Evolutionary conservation across 73 alveolate genomes (phyloP).

Genomic region (Tetrahymena malaccensis): DNA sequence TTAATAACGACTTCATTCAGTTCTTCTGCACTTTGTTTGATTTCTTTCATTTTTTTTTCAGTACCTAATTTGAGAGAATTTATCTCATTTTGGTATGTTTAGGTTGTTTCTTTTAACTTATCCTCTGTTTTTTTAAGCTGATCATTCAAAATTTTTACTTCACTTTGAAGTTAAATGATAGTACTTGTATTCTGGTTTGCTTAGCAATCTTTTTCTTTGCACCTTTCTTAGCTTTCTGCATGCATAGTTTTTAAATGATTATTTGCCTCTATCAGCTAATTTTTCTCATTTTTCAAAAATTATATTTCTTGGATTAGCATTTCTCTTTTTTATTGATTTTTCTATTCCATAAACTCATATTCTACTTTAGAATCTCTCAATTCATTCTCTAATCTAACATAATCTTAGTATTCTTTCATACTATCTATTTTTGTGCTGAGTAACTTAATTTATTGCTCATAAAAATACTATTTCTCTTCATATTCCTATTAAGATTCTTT

Average conservation of each 20-base stretch:
- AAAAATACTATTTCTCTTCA: background rate
- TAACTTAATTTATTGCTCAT: background rate
- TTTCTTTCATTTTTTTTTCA: background rate
- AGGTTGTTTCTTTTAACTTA: background rate
- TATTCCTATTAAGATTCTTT: background rate
- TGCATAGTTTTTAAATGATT: background rate
- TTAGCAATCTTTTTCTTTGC: background rate
- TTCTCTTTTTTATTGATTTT: background rate
- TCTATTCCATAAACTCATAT: background rate
- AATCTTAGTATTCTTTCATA: background rate
- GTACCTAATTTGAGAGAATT: background rate
- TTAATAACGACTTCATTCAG: background rate
- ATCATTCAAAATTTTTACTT: background rate
- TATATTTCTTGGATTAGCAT: background rate
- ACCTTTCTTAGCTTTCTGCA: background rate
- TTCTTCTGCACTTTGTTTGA: background rate
- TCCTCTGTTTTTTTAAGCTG: background rate
- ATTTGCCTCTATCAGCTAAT: background rate
- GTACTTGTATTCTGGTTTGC: background rate
- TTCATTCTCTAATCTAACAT: background rate
- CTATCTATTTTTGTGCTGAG: background rate
- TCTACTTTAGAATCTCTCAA: background rate
- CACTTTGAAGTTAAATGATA: background rate
- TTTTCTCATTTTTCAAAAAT: background rate
- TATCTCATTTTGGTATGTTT: background rate